phyloP scores from a whole-genome alignment of 2,329 filamentous ascomycete genomes.

The Hymenoscyphus fraxineus region DNA sequence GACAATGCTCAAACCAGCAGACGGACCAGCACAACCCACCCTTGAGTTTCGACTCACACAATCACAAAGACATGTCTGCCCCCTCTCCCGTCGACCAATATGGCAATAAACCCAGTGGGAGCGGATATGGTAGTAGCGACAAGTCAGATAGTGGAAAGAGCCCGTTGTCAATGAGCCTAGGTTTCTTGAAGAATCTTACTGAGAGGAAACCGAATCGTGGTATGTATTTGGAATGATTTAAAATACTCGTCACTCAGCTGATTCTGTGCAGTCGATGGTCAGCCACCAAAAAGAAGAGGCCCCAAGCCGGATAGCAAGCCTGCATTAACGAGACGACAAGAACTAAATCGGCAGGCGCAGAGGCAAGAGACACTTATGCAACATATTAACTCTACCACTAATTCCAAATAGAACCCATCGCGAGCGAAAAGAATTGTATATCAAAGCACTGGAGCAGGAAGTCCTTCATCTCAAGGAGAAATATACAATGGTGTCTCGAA shows the following conservation, averaged over 20 bases:
- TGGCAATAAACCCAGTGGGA: slow-evolving; percentile 27
- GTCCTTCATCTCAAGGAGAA: slow-evolving; percentile 83
- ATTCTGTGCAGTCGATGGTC: slow-evolving; percentile 58
- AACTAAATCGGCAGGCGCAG: slow-evolving; percentile 92
- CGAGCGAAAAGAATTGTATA: slow-evolving; percentile 93
- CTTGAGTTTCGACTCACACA: slow-evolving; percentile 7
- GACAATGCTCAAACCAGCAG: slow-evolving; percentile 15
- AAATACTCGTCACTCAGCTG: slow-evolving; percentile 7
- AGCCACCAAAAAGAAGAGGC: slow-evolving; percentile 81
- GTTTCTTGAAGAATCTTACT: slow-evolving; percentile 62
- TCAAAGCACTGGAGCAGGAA: slow-evolving; percentile 89
- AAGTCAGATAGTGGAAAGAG: slow-evolving; percentile 34
- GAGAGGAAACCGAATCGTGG: slow-evolving; percentile 78
- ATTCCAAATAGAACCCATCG: slow-evolving; percentile 74
- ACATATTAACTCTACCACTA: slow-evolving; percentile 4
- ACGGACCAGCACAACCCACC: slow-evolving; percentile 6
- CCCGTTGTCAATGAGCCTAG: slow-evolving; percentile 45
- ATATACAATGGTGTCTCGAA: slow-evolving; percentile 68
- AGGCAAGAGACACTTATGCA: slow-evolving; percentile 54
- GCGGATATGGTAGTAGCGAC: slow-evolving; percentile 31
- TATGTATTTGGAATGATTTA: slow-evolving; percentile 36
- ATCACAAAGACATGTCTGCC: slow-evolving; percentile 26
- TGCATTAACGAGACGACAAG: slow-evolving; percentile 84
- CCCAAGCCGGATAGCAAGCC: slow-evolving; percentile 97
- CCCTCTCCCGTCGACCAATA: slow-evolving; percentile 30